These are phyloP conservation scores for Lipomyces lipofer DNA, from an alignment of 805 yeast genomes.

Conservation along the genomic window DNA sequence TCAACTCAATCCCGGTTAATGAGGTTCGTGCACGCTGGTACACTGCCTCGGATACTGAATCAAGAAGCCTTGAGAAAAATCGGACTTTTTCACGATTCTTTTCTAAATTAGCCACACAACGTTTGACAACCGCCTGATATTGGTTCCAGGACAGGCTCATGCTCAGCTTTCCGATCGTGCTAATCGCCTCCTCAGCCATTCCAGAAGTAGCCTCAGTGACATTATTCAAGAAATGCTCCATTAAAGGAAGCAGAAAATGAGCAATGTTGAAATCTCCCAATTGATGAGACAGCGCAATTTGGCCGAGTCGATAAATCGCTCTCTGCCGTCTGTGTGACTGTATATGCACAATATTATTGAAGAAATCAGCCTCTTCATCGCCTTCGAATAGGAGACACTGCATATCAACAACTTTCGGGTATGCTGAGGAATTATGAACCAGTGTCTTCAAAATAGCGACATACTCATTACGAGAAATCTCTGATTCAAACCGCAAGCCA, in stretches of 20 bases:
- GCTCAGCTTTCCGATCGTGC: slow-evolving; percentile 60
- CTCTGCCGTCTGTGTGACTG: slow-evolving; percentile 84
- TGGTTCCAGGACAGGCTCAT: slow-evolving; percentile 73
- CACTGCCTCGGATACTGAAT: slow-evolving; percentile 54
- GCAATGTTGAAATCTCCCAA: slow-evolving; percentile 63
- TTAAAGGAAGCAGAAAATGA: slow-evolving; percentile 78
- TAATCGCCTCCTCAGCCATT: slow-evolving; percentile 50
- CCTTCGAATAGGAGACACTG: slow-evolving; percentile 58
- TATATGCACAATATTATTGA: slow-evolving; percentile 73
- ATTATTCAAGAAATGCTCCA: slow-evolving; percentile 68
- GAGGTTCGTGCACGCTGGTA: slow-evolving; percentile 23
- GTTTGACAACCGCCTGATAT: slow-evolving; percentile 67
- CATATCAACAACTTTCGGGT: slow-evolving; percentile 64
- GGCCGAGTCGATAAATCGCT: slow-evolving; percentile 68
- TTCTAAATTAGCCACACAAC: slow-evolving; percentile 57
- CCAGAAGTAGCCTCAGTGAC: slow-evolving; percentile 40
- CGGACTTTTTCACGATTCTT: slow-evolving; percentile 40
- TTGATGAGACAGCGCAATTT: slow-evolving; percentile 42
- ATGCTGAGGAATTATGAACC: slow-evolving; percentile 48
- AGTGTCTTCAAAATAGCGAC: slow-evolving; percentile 64
- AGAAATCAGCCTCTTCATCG: slow-evolving; percentile 83
- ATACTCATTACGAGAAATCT: slow-evolving; percentile 69
- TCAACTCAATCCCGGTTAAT: slow-evolving; percentile 15
- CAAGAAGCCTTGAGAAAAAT: slow-evolving; percentile 46
- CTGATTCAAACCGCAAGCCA: slow-evolving; percentile 64